Base-by-base conservation (phyloP, 2,329 filamentous ascomycete genomes). In the Coniochaeta sp. region DNA sequence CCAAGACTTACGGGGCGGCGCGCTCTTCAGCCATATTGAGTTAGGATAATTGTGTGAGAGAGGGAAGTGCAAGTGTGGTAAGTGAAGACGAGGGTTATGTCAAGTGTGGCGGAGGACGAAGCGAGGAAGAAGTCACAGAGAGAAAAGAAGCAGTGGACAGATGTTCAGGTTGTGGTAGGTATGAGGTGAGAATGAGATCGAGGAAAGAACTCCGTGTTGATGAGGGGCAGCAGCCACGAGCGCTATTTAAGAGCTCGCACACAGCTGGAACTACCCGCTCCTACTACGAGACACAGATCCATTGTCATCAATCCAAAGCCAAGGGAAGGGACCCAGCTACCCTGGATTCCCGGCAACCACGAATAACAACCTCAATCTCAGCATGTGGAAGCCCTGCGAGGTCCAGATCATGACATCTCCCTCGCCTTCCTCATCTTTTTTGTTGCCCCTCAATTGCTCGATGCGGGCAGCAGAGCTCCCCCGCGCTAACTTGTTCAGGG, bases 11-110 rank as follows among this genome's bases (percentile, higher is more conserved):
- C 67, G 66, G 67, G 58, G 63, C 61, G 51, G 61, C 45, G 55
- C 66, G 62, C 52, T 61, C 55, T 40, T 63, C 53, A 56, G 67
- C 63, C 67, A 69, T 69, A 60, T 52, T 67, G 59, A 56, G 46
- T 33, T 54, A n/a, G n/a, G n/a, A n/a, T n/a, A n/a, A 48, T 52
- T 53, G 51, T 35, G 38, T 57, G 38, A 51, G 33, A 38, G 35
- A 35, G 18, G 31, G n/a, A 27, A 26, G 33, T 16, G 20, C 32
- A 48, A 20, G 51, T 35, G 32, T 56, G 33, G 51, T 42, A 42
- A 28, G 30, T 45, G 32, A 18, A 33, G n/a, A 20, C 16, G 31
- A 12, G 24, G 42, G 45, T 48, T 14, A 30, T 38, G 35, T 42
- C 32, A 30, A 46, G 10, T 26, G 20, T 5, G 14, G n/a, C 18